A percentile compares a stretch with the other conserved stretches of the same genome.
phyloP scores from a whole-genome alignment of 306 rosid species.

The Vicia sativa region DNA sequence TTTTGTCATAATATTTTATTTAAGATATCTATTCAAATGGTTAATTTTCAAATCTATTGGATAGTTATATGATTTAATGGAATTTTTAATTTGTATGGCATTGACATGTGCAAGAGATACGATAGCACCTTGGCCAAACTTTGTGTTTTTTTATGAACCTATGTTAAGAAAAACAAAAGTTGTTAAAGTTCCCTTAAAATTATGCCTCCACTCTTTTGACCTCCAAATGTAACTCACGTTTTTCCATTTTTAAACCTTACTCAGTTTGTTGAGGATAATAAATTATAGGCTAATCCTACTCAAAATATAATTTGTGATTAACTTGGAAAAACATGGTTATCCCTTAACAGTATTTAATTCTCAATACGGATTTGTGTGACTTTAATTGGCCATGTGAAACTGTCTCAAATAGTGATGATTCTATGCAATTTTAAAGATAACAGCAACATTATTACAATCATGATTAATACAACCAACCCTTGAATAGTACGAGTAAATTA shows the following conservation, averaged over 20 bases:
- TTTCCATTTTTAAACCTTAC: neutral
- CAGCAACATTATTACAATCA: too few relatives aligned
- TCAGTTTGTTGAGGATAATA: neutral
- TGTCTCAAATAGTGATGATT: neutral
- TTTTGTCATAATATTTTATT: too few relatives aligned
- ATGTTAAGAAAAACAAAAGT: neutral
- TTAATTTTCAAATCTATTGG: too few relatives aligned
- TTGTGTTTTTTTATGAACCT: constrained; percentile 39
- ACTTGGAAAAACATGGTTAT: neutral
- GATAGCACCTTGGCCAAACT: constrained; percentile 35
- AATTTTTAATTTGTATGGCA: neutral
- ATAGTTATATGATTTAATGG: too few relatives aligned
- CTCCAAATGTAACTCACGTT: constrained; percentile 3
- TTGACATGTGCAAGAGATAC: constrained; percentile 37
- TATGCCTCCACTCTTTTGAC: constrained; percentile 7
- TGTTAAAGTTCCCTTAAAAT: constrained; percentile 5
- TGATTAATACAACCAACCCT: too few relatives aligned
- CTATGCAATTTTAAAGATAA: too few relatives aligned
- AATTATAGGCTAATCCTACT: neutral
- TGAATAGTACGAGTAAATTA: too few relatives aligned
- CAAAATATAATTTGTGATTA: neutral
- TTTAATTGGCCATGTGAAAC: neutral
- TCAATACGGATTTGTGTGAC: neutral
- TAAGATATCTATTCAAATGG: too few relatives aligned
- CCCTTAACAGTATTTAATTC: neutral